A percentile compares a stretch with the other conserved stretches of the same genome.
Evolutionary conservation across 1,284 basidiomycete genomes (phyloP).

Genomic region (Tetrapyrgos nigripes): DNA sequence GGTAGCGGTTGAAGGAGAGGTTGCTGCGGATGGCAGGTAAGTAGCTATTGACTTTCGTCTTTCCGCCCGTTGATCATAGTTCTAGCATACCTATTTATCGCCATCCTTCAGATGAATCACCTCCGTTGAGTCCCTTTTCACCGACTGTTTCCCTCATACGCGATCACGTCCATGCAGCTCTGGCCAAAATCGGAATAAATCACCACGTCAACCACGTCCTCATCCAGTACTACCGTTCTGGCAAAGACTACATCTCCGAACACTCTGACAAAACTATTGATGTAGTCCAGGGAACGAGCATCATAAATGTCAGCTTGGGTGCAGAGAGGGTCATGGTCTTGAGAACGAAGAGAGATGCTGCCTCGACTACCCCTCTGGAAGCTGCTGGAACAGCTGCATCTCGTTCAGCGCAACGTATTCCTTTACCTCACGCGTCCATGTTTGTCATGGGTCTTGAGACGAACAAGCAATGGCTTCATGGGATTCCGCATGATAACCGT

Average conservation of each 20-base stretch:
- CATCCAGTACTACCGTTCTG: slow-evolving; percentile 77
- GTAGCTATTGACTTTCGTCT: slow-evolving; percentile 11
- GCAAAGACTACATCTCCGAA: slow-evolving; percentile 81
- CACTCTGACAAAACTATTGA: slow-evolving; percentile 86
- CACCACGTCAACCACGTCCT: slow-evolving; percentile 80
- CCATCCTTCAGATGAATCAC: slow-evolving; percentile 78
- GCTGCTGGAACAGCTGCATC: background rate
- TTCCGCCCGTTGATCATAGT: background rate
- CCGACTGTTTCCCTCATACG: slow-evolving; percentile 70
- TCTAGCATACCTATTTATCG: slow-evolving; percentile 76
- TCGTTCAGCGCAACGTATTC: slow-evolving; percentile 62
- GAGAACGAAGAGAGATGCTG: slow-evolving; percentile 60
- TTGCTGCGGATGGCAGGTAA: slow-evolving; percentile 68
- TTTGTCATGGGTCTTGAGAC: slow-evolving; percentile 77
- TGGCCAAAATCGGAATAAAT: slow-evolving; percentile 27
- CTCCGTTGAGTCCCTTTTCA: slow-evolving; percentile 67
- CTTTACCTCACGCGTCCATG: slow-evolving; percentile 78
- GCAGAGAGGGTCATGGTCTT: slow-evolving; percentile 76
- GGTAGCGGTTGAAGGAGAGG: slow-evolving; percentile 73
- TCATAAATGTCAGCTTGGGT: slow-evolving; percentile 80
- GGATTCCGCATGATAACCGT: slow-evolving; percentile 75
- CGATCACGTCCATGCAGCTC: slow-evolving; percentile 57
- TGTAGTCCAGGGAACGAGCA: slow-evolving; percentile 68
- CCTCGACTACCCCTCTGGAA: background rate
- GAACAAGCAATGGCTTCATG: slow-evolving; percentile 73